Evolutionary conservation across 2,329 filamentous ascomycete genomes (phyloP).

Genomic region (Blumeria graminis): DNA sequence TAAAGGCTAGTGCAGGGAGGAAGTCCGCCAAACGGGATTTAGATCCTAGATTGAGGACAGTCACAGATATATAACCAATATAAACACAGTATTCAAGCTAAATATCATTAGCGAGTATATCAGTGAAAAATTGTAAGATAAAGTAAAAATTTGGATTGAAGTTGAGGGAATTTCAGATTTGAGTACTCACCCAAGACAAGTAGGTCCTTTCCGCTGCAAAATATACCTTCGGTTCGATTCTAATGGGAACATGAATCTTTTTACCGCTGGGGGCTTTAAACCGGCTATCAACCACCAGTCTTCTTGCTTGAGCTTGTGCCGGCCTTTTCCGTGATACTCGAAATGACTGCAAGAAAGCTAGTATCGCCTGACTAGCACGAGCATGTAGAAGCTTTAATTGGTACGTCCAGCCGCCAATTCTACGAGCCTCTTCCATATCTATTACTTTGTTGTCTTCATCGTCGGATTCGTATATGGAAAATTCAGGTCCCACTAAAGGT

Average conservation of each 20-base stretch:
- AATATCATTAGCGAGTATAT: conserved; percentile 6
- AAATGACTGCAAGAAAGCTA: conserved; percentile 2
- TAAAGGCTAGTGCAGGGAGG: conserved; percentile 53
- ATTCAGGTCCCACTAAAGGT: conserved; percentile 40
- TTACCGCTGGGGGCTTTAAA: conserved; percentile 60
- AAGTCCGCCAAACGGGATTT: conserved; percentile 34
- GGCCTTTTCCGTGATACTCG: conserved; percentile 4
- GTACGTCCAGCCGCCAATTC: conserved; percentile 56
- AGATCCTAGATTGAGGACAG: conserved; percentile 56
- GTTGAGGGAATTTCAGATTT: background rate
- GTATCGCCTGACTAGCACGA: conserved; percentile 7
- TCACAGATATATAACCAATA: conserved; percentile 66
- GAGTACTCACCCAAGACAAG: conserved; percentile 53
- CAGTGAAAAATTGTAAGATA: too few species aligned
- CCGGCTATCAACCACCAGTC: conserved; percentile 30
- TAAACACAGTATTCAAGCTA: conserved; percentile 91
- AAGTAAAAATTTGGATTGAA: background rate
- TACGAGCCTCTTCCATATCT: conserved; percentile 51
- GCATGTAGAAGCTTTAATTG: conserved; percentile 31
- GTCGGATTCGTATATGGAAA: conserved; percentile 70
- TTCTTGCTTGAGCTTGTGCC: conserved; percentile 27
- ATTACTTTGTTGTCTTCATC: conserved; percentile 58
- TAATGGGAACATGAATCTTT: conserved; percentile 85
- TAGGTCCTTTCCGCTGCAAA: conserved; percentile 94
- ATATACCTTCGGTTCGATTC: conserved; percentile 93